phyloP scores from a whole-genome alignment of 306 rosid genomes.

The Malus domestica region ASM211411v1 NC_041796.1:7215001-7215500 shows the following conservation, averaged over 20 bases:
- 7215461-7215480: background rate
- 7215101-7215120: too few relatives aligned
- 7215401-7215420: conserved; percentile 1
- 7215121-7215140: accelerated
- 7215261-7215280: background rate
- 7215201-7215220: background rate
- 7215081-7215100: too few relatives aligned
- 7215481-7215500: background rate
- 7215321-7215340: background rate
- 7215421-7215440: background rate
- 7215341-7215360: background rate
- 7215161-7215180: background rate
- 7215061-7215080: too few relatives aligned
- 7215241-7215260: background rate
- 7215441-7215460: background rate
- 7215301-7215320: background rate
- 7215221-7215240: background rate
- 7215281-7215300: background rate
- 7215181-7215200: background rate
- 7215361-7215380: background rate
- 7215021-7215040: too few relatives aligned
- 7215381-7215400: background rate
- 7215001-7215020: too few relatives aligned
- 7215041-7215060: too few relatives aligned
- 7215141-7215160: background rate